Percentiles rank a stretch among this genome's conserved stretches.
Evolutionary conservation across 345 rosid genomes (phyloP).

Genomic region (Erysimum cheiranthoides): DNA sequence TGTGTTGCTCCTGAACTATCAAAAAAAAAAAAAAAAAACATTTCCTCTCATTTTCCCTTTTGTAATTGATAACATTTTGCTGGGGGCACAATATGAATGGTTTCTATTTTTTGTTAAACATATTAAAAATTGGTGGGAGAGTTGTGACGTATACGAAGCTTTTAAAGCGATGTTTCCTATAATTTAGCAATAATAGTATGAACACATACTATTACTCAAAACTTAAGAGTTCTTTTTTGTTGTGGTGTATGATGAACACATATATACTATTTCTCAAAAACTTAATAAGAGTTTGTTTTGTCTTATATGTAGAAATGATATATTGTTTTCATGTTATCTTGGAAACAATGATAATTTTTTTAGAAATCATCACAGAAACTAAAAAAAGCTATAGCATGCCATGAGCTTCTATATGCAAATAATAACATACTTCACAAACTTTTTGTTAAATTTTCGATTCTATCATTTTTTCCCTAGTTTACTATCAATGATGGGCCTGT

Average conservation of each 20-base stretch:
- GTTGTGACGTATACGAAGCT: conserved; percentile 29
- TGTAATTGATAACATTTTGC: neutral
- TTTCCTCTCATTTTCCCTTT: neutral
- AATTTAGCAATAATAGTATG: conserved; percentile 17
- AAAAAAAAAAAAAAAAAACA: neutral
- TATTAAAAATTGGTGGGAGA: neutral
- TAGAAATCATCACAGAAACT: too few relatives aligned
- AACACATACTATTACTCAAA: neutral
- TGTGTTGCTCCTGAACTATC: conserved; percentile 24
- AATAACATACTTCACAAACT: neutral
- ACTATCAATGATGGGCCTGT: conserved; percentile 1
- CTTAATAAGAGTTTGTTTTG: neutral
- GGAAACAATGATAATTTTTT: neutral
- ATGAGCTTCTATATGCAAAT: neutral
- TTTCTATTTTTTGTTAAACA: conserved; percentile 5
- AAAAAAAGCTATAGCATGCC: neutral
- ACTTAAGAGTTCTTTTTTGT: neutral
- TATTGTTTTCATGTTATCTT: neutral
- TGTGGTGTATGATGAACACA: too few relatives aligned
- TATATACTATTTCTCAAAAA: too few relatives aligned
- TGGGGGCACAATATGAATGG: conserved; percentile 5
- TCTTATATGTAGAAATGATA: neutral
- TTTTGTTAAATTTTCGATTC: too few relatives aligned
- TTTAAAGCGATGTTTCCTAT: conserved; percentile 19
- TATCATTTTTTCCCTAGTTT: too few relatives aligned